Evolutionary conservation across 2,329 filamentous ascomycete species (phyloP), one percentile per base, ranked within the genome.

Genomic region (Fusarium keratoplasticum): DNA sequence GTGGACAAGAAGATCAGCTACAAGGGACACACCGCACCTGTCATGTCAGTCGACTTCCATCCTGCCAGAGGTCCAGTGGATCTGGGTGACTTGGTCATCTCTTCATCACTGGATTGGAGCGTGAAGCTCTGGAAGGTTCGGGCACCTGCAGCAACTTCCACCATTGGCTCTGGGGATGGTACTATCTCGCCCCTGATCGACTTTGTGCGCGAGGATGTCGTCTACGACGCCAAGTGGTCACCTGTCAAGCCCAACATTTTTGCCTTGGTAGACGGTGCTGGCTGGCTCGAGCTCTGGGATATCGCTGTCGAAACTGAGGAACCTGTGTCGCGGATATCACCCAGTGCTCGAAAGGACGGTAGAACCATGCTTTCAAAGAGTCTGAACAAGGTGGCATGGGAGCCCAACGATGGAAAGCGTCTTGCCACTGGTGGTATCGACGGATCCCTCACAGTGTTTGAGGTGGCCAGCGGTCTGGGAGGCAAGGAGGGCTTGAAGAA

Each of bases 41-140:
- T 99, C 78, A 98, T 98, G 92, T 96, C 94, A 7, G 92, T 98
- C 14, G 93, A 96, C 81, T 99, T 98, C 86, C 96, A 99, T 81
- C 96, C 96, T 2, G 93, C 95, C 5, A 91, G 94, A 62, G 97
- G 96, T 1, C 95, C 95, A 4, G 92, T 99, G 61, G 97, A 99
- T 83, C 91, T 99, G 7, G 95, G 96, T 31, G 97, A 99, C 79
- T 87, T 99, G 7, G 94, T 98, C 68, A 89, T 99, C 59, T 95
- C 93, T n/a, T 94, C 94, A 5, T 96, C 94, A 50, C 88, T 99
- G 9, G 96, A 99, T 85, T 99, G 96, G 96, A 97, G 93, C 76
- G 95, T 98, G 76, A 98, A 97, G 84, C 87, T 99, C 18, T 99
- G 96, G 96, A 96, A 96, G 83, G 93, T 97, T 16, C 93, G 95